phyloP scores from a whole-genome alignment of 2,329 filamentous ascomycete species.

The Dothidotthia symphoricarpi region DNA sequence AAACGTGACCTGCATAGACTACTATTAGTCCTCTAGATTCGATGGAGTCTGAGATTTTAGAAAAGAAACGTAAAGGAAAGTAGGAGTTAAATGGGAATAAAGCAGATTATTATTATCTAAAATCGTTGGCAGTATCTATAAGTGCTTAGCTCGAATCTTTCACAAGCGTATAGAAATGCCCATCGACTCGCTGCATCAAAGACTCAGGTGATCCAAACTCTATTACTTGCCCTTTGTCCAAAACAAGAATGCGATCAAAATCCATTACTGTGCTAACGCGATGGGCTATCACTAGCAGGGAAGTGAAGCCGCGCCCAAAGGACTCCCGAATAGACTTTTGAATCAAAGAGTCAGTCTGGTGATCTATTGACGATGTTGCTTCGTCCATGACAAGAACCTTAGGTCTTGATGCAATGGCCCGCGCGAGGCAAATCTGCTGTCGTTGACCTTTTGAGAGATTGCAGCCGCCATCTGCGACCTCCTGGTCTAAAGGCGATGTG shows the following conservation, averaged over 20 bases:
- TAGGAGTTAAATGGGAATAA: too few species aligned
- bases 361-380: slow-evolving; percentile 57
- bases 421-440: slow-evolving; percentile 57
- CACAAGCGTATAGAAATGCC: too few species aligned
- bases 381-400: slow-evolving; percentile 59
- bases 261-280: slow-evolving; percentile 2
- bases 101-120: too few species aligned
- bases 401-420: slow-evolving; percentile 53
- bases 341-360: slow-evolving; percentile 7
- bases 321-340: slow-evolving; percentile 4
- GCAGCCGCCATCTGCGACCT: too few species aligned
- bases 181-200: too few species aligned
- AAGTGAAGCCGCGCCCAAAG: slow-evolving; percentile 8
- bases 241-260: slow-evolving; percentile 2
- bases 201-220: neutral
- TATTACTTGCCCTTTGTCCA: slow-evolving; percentile 1
- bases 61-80: too few species aligned
- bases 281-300: slow-evolving; percentile 6
- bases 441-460: slow-evolving; percentile 90
- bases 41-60: too few species aligned
- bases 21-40: too few species aligned
- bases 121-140: too few species aligned
- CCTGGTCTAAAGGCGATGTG: too few species aligned
- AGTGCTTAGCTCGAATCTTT: too few species aligned
- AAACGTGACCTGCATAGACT: too few species aligned